Evolutionary conservation across 164 flowering plant genomes (phyloP).

Genomic region (Brasenia schreberi): DNA sequence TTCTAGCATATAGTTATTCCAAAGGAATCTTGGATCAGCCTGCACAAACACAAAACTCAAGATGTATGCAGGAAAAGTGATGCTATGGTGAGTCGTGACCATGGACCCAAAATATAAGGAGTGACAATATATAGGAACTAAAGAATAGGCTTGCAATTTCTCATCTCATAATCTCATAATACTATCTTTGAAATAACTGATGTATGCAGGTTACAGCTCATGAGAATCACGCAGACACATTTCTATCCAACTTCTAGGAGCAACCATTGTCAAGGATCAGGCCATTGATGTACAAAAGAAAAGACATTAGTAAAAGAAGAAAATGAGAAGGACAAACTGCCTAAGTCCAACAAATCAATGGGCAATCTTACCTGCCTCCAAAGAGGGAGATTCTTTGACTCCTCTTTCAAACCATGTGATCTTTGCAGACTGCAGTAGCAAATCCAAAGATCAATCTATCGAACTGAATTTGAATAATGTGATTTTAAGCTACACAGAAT

Average conservation of each 20-base stretch:
- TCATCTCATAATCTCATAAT: too few species aligned
- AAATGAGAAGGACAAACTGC: neutral
- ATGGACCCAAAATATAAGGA: too few species aligned
- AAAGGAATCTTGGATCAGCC: constrained; percentile 93
- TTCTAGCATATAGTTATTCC: constrained; percentile 97
- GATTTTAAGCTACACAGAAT: neutral
- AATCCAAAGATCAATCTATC: neutral
- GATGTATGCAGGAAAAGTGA: neutral
- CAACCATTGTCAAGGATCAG: neutral
- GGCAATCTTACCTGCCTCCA: constrained; percentile 82
- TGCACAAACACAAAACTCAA: constrained; percentile 19
- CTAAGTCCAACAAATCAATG: neutral
- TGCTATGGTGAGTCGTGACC: neutral
- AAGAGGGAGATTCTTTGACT: constrained; percentile 81
- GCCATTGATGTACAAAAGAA: neutral
- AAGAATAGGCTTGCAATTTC: too few species aligned
- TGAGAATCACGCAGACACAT: neutral
- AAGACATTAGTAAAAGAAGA: neutral
- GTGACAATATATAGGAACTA: too few species aligned
- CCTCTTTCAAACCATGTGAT: constrained; percentile 72
- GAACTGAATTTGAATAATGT: neutral
- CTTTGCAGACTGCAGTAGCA: constrained; percentile 51
- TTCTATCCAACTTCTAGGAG: neutral
- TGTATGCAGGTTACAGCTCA: neutral
- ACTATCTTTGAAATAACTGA: too few species aligned